Evolutionary conservation across 345 rosid species (phyloP).

Genomic region (Rhodamnia rubescens): DNA sequence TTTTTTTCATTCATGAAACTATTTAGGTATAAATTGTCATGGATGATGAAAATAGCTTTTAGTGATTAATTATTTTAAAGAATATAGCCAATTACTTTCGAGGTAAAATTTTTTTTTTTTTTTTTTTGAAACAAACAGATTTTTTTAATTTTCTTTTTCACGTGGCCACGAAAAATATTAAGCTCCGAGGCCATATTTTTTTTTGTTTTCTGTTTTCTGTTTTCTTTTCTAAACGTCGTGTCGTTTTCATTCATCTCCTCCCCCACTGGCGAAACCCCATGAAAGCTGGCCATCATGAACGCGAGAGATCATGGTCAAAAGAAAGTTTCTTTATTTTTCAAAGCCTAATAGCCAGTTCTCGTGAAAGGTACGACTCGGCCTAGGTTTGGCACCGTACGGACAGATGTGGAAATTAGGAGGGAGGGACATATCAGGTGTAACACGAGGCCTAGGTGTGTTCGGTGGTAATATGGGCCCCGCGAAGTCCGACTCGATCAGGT

Average conservation of each 20-base stretch:
- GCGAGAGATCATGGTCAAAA: background rate
- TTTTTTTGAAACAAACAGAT: too few species aligned
- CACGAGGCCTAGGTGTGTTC: background rate
- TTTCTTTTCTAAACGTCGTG: background rate
- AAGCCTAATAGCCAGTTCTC: too few species aligned
- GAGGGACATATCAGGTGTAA: background rate
- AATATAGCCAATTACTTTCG: too few species aligned
- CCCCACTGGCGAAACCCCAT: background rate
- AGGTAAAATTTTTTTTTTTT: too few species aligned
- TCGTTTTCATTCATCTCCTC: background rate
- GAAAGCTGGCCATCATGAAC: too few species aligned
- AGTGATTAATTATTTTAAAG: too few species aligned
- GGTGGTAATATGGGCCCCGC: background rate
- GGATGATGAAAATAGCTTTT: too few species aligned
- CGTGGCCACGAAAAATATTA: background rate
- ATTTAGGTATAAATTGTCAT: too few species aligned
- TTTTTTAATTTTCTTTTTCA: too few species aligned
- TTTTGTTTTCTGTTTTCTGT: background rate
- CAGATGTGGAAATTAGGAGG: background rate
- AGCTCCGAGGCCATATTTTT: background rate
- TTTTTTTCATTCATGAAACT: too few species aligned
- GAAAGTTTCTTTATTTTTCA: background rate
- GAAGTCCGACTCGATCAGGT: fast-evolving
- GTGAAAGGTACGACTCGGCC: background rate
- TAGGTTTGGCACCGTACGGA: background rate